Conservation (phyloP, 1,284 basidiomycete species). For the Tranzscheliella williamsii region DNA sequence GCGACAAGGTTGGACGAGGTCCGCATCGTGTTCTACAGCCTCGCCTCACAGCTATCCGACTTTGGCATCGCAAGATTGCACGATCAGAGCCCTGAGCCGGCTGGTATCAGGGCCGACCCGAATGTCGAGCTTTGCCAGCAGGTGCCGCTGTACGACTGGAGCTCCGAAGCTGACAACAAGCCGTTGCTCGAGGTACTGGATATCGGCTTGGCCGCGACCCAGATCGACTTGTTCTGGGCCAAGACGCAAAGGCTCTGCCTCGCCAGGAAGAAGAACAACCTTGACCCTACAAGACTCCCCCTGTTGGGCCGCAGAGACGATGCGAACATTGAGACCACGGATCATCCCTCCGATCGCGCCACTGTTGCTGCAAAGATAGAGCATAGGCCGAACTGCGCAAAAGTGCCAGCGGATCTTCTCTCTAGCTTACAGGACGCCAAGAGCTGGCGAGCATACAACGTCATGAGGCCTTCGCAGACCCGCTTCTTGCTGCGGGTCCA, state of each 20-base stretch:
- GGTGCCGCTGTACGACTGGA: conserved; percentile 26
- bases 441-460: conserved; percentile 19
- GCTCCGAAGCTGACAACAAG: conserved; percentile 5
- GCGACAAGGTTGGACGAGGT: conserved; percentile 1
- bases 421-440: not conserved
- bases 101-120: not conserved
- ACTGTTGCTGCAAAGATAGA: too few relatives aligned
- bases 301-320: not conserved
- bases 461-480: conserved; percentile 21
- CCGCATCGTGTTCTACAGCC: conserved; percentile 20
- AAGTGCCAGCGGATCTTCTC: conserved; percentile 12
- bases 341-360: conserved; percentile 1
- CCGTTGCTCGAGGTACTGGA: conserved; percentile 9
- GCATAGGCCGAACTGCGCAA: conserved; percentile 10
- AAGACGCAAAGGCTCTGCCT: conserved; percentile 11
- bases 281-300: not conserved
- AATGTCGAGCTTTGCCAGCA: conserved; percentile 7
- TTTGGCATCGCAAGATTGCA: conserved; percentile 8
- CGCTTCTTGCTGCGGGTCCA: conserved; percentile 23
- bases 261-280: not conserved
- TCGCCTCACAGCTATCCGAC: conserved; percentile 21
- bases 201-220: conserved; percentile 10
- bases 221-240: conserved; percentile 22
- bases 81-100: not conserved
- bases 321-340: not conserved